Base-by-base conservation (phyloP, 2,329 filamentous ascomycete species). In the Claviceps fusiformis region DNA sequence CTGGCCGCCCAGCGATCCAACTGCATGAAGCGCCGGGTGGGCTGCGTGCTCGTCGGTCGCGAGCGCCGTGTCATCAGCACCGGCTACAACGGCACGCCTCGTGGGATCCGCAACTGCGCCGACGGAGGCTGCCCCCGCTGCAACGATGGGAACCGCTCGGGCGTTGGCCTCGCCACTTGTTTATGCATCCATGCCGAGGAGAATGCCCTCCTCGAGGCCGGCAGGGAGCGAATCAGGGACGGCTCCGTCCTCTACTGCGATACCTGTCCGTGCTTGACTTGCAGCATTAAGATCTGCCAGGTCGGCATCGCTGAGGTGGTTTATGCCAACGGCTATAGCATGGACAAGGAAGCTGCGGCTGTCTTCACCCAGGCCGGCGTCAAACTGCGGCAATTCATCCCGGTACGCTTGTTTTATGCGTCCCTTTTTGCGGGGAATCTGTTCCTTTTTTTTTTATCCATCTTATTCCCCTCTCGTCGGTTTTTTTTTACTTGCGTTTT, bases 111-210 rank as follows among this genome's bases (percentile, higher is more conserved):
- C 55, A 98, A 98, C 72, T 98, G 93, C 73, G 87, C 86, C 62
- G 88, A 95, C 64, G 93, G 93, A 61, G 93, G 93, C 52, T 98
- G 93, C 76, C 73, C 76, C 11, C 80, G 93, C 51, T 98, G 93
- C 71, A 97, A 98, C 69, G 79, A 80, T 53, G 86, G 82, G 6
- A 78, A 81, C 55, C 78, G 79, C 35, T 77, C 76, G 47, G 93
- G 93, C 29, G 78, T 84, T 49, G 83, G 81, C 0, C 77, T 98
- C 24, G 83, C 85, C 5, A 95, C 92, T 6, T 98, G 93, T 65
- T 78, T 97, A 52, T 98, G 93, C 68, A 81, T 98, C n/a, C 93
- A 98, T 68, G 93, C 93, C 0, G 93, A 98, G 73, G 93, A 98
- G 72, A 98, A 98, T 68, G 93, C 93, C 1, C 77, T 98, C 56